Evolutionary conservation across 192 early-diverging fungal genomes (phyloP), one percentile per base, ranked within the genome.

Genomic region (Podochytrium sp.): DNA sequence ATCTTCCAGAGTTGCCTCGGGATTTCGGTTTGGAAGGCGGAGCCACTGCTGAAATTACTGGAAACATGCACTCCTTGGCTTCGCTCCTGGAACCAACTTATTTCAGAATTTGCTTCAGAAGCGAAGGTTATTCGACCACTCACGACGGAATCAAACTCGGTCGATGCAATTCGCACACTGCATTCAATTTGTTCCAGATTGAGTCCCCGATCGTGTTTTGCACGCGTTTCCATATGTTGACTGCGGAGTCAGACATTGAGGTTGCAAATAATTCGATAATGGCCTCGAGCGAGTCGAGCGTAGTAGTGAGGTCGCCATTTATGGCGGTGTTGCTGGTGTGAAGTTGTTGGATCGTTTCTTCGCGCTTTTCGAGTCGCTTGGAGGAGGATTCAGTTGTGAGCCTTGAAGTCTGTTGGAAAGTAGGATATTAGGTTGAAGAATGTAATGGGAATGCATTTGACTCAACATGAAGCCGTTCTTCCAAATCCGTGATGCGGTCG

Each of bases 381-480:
- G 60, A 16, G 37, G 27, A 16, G 7, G 60, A 34, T 55, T 69
- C 51, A 18, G 47, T 7, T 7, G 63, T 18, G 18, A 65, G 41
- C 18, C 63, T 12, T 25, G 40, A 25, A 34, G 23, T 20, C 63
- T 55, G 23, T 20, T 10, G 10, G 43, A 47, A 16, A 47, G 10
- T 20, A 47, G 43, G n/a, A 20, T 16, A 47, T 47, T 16, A 47
- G 43, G 12, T 47, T 47, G 43, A 10, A 20, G n/a, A n/a, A n/a
- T n/a, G n/a, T n/a, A n/a, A n/a, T n/a, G n/a, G n/a, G n/a, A n/a
- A n/a, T n/a, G n/a, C n/a, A n/a, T n/a, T n/a, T n/a, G n/a, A n/a
- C n/a, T n/a, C n/a, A n/a, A 69, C 66, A 30, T 69, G 27, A n/a
- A 55, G 51, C 10, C 53, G 29, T 30, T 69, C 66, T 69, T 69